Percentiles rank a stretch among this genome's conserved stretches.
Evolutionary conservation across 768 basidiomycete genomes (phyloP).

Genomic region (Hypholoma sublateritium): DNA sequence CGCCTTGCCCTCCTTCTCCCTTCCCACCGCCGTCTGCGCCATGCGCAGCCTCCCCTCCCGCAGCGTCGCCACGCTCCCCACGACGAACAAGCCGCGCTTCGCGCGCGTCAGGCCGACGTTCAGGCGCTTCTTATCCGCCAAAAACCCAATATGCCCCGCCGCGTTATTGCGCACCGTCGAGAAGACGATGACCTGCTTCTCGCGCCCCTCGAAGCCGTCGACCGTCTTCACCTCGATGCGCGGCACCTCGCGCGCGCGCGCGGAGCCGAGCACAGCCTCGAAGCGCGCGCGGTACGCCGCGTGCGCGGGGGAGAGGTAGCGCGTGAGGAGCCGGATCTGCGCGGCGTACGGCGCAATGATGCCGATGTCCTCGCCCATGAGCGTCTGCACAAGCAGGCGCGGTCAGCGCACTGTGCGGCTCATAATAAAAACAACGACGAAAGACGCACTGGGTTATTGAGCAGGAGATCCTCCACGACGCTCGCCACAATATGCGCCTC

Average conservation of each 20-base stretch:
- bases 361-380: conserved; percentile 79
- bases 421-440: conserved; percentile 10
- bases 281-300: conserved; percentile 54
- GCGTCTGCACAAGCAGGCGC: conserved; percentile 34
- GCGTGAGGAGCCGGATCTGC: conserved; percentile 76
- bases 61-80: conserved; percentile 73
- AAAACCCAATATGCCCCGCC: conserved; percentile 79
- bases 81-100: conserved; percentile 78
- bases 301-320: conserved; percentile 56
- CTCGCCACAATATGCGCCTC: conserved; percentile 80
- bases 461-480: conserved; percentile 79
- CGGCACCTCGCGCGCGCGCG: conserved; percentile 62
- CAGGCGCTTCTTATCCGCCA: conserved; percentile 80
- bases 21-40: not conserved
- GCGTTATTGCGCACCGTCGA: conserved; percentile 87
- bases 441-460: conserved; percentile 65
- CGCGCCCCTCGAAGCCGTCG: conserved; percentile 92
- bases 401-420: conserved; percentile 1
- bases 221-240: conserved; percentile 88
- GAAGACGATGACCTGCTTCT: conserved; percentile 91
- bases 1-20: not conserved
- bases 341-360: conserved; percentile 92
- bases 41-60: conserved; percentile 40
- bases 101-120: conserved; percentile 93
- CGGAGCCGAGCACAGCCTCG: conserved; percentile 56